Conservation (phyloP, 176 grass and related monocot species). For the Ampelocalamus luodianensis region DNA sequence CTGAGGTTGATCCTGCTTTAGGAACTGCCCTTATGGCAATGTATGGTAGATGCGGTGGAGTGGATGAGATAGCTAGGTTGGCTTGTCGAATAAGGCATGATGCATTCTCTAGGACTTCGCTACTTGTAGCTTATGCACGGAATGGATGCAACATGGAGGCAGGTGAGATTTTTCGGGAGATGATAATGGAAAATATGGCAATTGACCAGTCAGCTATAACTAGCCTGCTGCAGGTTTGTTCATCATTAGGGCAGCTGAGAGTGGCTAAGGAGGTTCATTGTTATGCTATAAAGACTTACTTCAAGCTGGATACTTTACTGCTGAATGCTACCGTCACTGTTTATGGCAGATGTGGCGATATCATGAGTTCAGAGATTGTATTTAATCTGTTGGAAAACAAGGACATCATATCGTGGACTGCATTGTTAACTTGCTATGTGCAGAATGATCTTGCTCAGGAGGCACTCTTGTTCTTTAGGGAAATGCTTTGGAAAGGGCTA, state of each 20-base stretch:
- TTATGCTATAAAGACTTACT: slow-evolving; percentile 55
- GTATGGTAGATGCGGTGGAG: slow-evolving; percentile 67
- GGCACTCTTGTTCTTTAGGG: slow-evolving; percentile 57
- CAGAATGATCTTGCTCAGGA: slow-evolving; percentile 59
- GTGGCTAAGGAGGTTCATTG: slow-evolving; percentile 63
- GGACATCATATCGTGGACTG: slow-evolving; percentile 77
- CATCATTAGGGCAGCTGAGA: slow-evolving; percentile 46
- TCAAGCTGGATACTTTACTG: slow-evolving; percentile 51
- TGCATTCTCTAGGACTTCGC: slow-evolving; percentile 46
- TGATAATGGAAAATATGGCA: slow-evolving; percentile 48
- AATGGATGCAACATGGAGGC: slow-evolving; percentile 60
- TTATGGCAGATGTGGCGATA: slow-evolving; percentile 65
- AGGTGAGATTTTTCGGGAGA: slow-evolving; percentile 52
- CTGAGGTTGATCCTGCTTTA: slow-evolving; percentile 55
- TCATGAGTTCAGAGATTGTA: slow-evolving; percentile 49
- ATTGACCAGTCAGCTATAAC: slow-evolving; percentile 55
- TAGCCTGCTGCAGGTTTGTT: slow-evolving; percentile 62
- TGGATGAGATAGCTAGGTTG: slow-evolving; percentile 59
- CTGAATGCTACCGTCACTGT: slow-evolving; percentile 68
- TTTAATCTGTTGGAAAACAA: slow-evolving; percentile 52
- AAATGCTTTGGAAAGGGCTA: slow-evolving; percentile 61
- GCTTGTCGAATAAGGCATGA: slow-evolving; percentile 57
- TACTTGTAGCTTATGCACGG: slow-evolving; percentile 60
- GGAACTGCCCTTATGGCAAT: slow-evolving; percentile 60
- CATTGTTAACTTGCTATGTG: slow-evolving; percentile 62